Base-by-base conservation (phyloP, 306 rosid species). In the Benincasa hispida region DNA sequence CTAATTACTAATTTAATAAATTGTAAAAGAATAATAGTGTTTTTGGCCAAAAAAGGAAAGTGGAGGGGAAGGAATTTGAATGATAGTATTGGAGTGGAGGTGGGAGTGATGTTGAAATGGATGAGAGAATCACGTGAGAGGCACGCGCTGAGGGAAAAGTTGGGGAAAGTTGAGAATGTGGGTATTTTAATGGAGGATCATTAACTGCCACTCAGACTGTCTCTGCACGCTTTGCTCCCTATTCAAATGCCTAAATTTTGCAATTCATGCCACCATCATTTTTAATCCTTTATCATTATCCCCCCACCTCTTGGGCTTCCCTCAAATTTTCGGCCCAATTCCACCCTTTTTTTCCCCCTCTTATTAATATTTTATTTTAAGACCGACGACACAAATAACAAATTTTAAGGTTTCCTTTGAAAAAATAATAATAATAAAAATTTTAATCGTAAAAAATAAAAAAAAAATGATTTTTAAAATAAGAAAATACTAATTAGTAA, bases 171-270 rank as follows among this genome's bases (percentile, higher is more conserved):
- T 2, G 68, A 69, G n/a, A n/a, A n/a, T n/a, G n/a, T n/a, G n/a
- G n/a, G n/a, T n/a, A n/a, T n/a, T n/a, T 48, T 24, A 42, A 76
- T 28, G 58, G 77, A 51, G 48, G 70, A 74, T 50, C 61, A 59
- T 83, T 81, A 60, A 73, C 42, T 32, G 80, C 62, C 78, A 83
- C 77, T 68, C 77, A 39, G 32, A 72, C 83, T 60, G 72, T 55
- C 82, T 76, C 68, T 35, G 89, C 89, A 86, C 89, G 90, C 89
- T 85, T 79, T 82, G 92, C 56, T 69, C 74, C 25, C 45, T 8
- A 25, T 27, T 50, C 2, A 11, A 39, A 68, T 30, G 35, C 35
- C 75, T 21, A 68, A 68, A 24, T 51, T 68, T 68, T 42, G 54
- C 72, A 67, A 47, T 48, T 22, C 75, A 37, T 42, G 76, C 68